Evolutionary conservation across 148 eudicot species (phyloP), one percentile per base, ranked within the genome.

Genomic region (Persicaria tinctoria): DNA sequence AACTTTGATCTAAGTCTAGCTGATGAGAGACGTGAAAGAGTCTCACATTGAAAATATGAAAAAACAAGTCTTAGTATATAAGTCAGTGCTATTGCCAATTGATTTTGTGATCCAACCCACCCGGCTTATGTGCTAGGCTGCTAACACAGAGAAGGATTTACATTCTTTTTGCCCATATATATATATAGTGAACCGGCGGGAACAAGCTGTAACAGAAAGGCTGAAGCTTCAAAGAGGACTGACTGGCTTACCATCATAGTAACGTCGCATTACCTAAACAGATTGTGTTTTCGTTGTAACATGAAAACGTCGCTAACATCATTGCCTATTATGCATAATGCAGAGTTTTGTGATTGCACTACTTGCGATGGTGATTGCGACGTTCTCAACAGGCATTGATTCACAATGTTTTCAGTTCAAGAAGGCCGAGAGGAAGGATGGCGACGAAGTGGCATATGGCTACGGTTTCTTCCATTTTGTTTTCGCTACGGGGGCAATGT

Each of bases 391-490:
- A 0, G 97, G 97, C 66, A 88, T 88, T 51, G 97, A 92, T 76
- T 92, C 97, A 27, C 87, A 92, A 82, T 90, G 97, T 64, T 92
- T 92, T 76, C 95, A 92, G 97, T 86, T 88, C 76, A 83, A 76
- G 85, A 92, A 86, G 80, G 76, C 76, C 8, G 87, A 86, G 62
- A 68, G 46, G 70, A 76, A 86, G 75, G 77, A 78, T 8, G 95
- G 87, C 68, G 88, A 92, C 49, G 95, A 83, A 66, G 89, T 88
- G 53, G 93, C 95, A 38, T 92, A 92, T 75, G 91, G 93, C 8
- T 92, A 87, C 72, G 95, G 95, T 16, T 92, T 92, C 86, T 92
- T 90, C 73, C 97, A 92, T 83, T 89, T 92, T 32, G 97, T 92
- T 68, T 92, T 92, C 46, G 92, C 97, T 44, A 87, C 95, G 0